Percentiles rank a stretch among this genome's conserved stretches.
Evolutionary conservation across 257 asterid genomes (phyloP).

Genomic region (Solanum rostratum): DNA sequence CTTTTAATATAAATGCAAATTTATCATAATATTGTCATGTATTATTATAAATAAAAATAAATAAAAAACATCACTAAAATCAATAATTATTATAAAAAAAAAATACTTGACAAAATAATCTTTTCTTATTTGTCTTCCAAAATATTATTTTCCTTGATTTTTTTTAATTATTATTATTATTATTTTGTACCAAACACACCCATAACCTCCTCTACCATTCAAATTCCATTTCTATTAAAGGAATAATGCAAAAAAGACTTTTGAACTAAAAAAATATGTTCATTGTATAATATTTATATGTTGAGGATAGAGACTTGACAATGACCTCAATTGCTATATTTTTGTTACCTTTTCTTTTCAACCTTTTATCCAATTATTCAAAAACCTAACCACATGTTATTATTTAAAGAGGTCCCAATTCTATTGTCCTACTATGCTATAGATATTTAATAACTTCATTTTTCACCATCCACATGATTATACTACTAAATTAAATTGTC

Average conservation of each 20-base stretch:
- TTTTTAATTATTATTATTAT: too few relatives aligned
- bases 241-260: not conserved
- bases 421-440: not conserved
- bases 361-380: not conserved
- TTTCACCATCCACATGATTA: not conserved
- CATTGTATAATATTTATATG: not conserved
- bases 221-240: not conserved
- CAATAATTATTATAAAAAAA: too few relatives aligned
- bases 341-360: not conserved
- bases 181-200: not conserved
- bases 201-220: not conserved
- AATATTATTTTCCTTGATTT: not conserved
- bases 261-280: not conserved
- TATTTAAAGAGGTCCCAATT: not conserved
- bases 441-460: not conserved
- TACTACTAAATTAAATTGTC: not conserved
- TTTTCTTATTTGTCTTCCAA: too few relatives aligned
- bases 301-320: slow-evolving; percentile 19
- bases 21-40: too few relatives aligned
- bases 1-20: too few relatives aligned
- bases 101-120: too few relatives aligned
- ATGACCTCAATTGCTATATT: slow-evolving; percentile 5
- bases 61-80: too few relatives aligned
- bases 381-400: not conserved
- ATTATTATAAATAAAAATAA: too few relatives aligned